A percentile compares a stretch with the other conserved stretches of the same genome.
These are phyloP conservation scores for sorghum (Sorghum bicolor) DNA, from an alignment of 176 grass and related monocot genomes.

Conservation along the genomic window DNA sequence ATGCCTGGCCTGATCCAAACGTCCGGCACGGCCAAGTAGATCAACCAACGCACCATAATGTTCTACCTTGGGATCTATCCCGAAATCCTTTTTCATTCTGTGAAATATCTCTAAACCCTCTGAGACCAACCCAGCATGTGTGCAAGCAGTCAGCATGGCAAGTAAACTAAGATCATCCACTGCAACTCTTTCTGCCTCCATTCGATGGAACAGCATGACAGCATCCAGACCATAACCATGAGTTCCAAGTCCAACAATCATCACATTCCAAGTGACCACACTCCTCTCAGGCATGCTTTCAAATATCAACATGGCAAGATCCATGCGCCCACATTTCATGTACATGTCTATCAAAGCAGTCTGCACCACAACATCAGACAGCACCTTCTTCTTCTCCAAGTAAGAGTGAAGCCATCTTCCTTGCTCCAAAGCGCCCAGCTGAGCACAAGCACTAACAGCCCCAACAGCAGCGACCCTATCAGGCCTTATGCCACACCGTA, in stretches of 20 bases:
- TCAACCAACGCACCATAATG: conserved; percentile 70
- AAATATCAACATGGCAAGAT: conserved; percentile 50
- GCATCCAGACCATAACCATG: conserved; percentile 46
- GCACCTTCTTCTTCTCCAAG: conserved; percentile 60
- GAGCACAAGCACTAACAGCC: conserved; percentile 55
- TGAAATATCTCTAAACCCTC: conserved; percentile 55
- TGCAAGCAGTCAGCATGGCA: conserved; percentile 47
- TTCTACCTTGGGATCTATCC: conserved; percentile 56
- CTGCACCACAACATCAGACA: conserved; percentile 53
- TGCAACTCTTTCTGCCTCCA: conserved; percentile 42
- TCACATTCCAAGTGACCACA: conserved; percentile 68
- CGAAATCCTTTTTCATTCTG: conserved; percentile 48
- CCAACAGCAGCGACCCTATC: conserved; percentile 55
- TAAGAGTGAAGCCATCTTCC: conserved; percentile 77
- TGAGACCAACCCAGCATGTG: conserved; percentile 57
- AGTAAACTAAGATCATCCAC: conserved; percentile 72
- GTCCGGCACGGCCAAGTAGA: conserved; percentile 58
- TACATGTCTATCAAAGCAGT: conserved; percentile 75
- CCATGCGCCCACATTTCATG: conserved; percentile 58
- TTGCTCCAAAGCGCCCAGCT: conserved; percentile 63
- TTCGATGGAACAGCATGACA: conserved; percentile 46
- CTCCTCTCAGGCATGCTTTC: conserved; percentile 48
- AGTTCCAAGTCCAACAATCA: conserved; percentile 63
- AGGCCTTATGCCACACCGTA: conserved; percentile 36
- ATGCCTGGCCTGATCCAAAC: conserved; percentile 49